Base-by-base conservation (phyloP, 169 alveolate species). In the Eimeria necatrix region DNA sequence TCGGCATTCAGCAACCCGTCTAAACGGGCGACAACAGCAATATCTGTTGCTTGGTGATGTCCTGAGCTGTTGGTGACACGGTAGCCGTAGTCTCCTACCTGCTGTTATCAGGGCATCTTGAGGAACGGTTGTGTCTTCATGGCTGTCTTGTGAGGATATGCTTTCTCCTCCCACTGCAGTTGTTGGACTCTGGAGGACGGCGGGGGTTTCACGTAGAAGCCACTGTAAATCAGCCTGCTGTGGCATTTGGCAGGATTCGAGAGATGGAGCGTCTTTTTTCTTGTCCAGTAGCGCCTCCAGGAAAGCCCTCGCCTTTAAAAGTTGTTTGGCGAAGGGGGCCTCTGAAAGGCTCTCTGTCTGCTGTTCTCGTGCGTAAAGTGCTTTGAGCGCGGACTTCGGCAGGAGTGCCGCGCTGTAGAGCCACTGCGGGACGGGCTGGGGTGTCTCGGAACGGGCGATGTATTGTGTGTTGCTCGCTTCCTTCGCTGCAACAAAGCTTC, bases 331-430 rank as follows among this genome's bases (percentile, higher is more conserved):
- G 14, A 22, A 41, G 10, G 46, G 83, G 46, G 83, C 51, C 53
- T 7, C 52, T 16, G 51, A 53, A 48, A 53, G 60, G 61, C 85
- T 60, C 85, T 53, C 10, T n/a, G 60, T 16, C 61, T 48, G 18
- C 22, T 53, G 5, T 46, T 74, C 85, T 8, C 85, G 59, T 0
- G 16, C 53, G 32, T 74, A 18, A 1, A 74, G 85, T 4, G n/a
- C 26, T 7, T 41, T 0, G 5, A 74, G 59, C 59, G 85, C 41
- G 18, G 24, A 1, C 26, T n/a, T 32, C 14, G 85, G 26, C 6
- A 74, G 85, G 22, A 74, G 85, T 12, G 85, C 85, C 41, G 85
- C 85, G 59, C 59, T 74, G 85, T 74, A 74, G 59, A 74, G 85
- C 6, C 61, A 46, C 59, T 74, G 59, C 22, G 85, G 60, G 18